Conservation (phyloP, 805 yeast species). For the Ogataea ramenticola region DNA sequence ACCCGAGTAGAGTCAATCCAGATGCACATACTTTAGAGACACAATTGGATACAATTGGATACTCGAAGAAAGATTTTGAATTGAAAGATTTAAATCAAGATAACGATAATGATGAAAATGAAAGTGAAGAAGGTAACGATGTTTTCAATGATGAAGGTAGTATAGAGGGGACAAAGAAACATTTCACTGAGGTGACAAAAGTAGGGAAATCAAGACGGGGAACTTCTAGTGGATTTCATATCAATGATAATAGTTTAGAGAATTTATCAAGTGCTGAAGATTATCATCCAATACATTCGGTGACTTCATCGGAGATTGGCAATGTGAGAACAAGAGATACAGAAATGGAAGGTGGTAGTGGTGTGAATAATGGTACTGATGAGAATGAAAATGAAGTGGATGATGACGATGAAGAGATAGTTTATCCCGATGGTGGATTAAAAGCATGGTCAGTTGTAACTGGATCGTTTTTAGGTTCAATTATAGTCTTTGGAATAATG, state of each 20-base stretch:
- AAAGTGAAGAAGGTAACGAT: too few relatives aligned
- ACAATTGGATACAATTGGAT: neutral
- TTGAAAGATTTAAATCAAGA: too few relatives aligned
- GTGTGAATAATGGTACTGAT: too few relatives aligned
- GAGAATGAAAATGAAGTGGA: neutral
- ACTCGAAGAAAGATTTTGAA: neutral
- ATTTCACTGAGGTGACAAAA: too few relatives aligned
- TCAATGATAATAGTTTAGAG: neutral
- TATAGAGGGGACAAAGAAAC: too few relatives aligned
- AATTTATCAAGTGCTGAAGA: neutral
- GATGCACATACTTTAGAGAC: neutral
- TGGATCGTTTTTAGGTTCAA: conserved; percentile 52
- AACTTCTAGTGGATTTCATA: neutral
- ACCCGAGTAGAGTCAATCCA: neutral
- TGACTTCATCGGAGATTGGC: neutral
- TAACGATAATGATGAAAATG: too few relatives aligned
- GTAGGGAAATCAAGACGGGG: neutral
- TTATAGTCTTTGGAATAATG: conserved; percentile 47
- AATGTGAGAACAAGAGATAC: too few relatives aligned
- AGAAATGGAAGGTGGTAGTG: too few relatives aligned
- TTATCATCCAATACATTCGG: neutral
- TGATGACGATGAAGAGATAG: conserved; percentile 13
- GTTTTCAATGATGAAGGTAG: too few relatives aligned
- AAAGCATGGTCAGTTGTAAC: conserved; percentile 48
- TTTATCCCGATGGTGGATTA: conserved; percentile 54